Evolutionary conservation across 1,284 basidiomycete species (phyloP), one percentile per base, ranked within the genome.

Genomic region (Ceratobasidium sp.): DNA sequence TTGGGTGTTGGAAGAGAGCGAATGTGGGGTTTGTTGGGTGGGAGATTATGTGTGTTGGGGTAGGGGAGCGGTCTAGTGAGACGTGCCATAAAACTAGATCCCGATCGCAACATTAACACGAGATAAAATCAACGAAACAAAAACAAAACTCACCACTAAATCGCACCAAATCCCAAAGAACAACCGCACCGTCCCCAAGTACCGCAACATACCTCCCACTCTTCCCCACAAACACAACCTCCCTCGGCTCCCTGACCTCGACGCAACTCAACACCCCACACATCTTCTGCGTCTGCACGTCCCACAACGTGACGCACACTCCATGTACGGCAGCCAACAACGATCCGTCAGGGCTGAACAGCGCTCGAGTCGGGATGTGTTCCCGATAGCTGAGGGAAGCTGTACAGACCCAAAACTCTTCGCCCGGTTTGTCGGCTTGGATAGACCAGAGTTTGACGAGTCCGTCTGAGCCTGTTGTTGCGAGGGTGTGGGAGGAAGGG

Each of bases 301-400:
- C 92, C 86, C 95, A 98, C 2, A 99, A 85, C 5, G 92, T 91
- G 67, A 97, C 89, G 78, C 91, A 90, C 26, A 89, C 84, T 0
- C 91, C 91, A 71, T 95, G 90, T 9, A 92, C 89, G 7, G 97
- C 89, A 5, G 93, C 94, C 39, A 99, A 87, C 53, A 99, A 88
- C 13, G 97, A 97, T 9, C 91, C 94, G 84, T 99, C 97, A 0
- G 89, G 90, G 6, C 97, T 95, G 91, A 96, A 98, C 0, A 91
- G 89, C 0, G 90, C 87, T 75, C 92, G 88, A 75, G 86, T 86
- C 68, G 96, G 94, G 40, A 87, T 87, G 81, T 92, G 88, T n/a
- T 88, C 87, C 53, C 92, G 93, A 84, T 94, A 94, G 51, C 85
- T 86, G 81, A 94, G 89, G 0, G 91, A 90, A 2, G 95, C 93